Conservation (phyloP, 495 filamentous ascomycete species). For the Penicillium pancosmium region DNA sequence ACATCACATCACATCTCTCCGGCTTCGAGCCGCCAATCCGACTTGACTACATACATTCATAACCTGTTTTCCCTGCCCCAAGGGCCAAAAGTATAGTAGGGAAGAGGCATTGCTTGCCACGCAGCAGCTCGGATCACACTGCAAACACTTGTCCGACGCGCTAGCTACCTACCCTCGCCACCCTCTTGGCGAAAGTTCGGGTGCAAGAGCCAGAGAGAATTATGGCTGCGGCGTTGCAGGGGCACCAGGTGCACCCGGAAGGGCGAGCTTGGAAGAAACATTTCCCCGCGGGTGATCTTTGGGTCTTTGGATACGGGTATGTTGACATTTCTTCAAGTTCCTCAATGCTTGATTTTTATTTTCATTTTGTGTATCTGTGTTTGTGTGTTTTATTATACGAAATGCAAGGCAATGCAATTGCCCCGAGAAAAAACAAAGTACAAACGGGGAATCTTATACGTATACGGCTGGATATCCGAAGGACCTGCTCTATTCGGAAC, state of each 20-base stretch:
- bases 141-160: neutral
- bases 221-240: slow-evolving; percentile 30
- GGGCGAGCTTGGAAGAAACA: slow-evolving; percentile 47
- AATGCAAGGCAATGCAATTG: no score
- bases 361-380: neutral
- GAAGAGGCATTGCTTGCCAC: no score
- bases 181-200: neutral
- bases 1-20: neutral
- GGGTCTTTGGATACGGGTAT: slow-evolving; percentile 93
- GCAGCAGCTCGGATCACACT: neutral
- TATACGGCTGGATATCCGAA: neutral
- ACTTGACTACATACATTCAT: neutral
- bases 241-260: slow-evolving; percentile 31
- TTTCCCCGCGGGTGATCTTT: slow-evolving; percentile 65
- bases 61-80: neutral
- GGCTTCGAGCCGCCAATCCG: neutral
- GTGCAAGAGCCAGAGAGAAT: neutral
- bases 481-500: neutral
- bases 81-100: no score
- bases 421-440: no score
- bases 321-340: slow-evolving; percentile 21
- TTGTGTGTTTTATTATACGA: no score
- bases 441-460: no score
- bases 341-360: neutral
- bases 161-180: neutral